These are phyloP conservation scores for Neltuma alba DNA, from an alignment of 306 rosid genomes.

Conservation along the genomic window DNA sequence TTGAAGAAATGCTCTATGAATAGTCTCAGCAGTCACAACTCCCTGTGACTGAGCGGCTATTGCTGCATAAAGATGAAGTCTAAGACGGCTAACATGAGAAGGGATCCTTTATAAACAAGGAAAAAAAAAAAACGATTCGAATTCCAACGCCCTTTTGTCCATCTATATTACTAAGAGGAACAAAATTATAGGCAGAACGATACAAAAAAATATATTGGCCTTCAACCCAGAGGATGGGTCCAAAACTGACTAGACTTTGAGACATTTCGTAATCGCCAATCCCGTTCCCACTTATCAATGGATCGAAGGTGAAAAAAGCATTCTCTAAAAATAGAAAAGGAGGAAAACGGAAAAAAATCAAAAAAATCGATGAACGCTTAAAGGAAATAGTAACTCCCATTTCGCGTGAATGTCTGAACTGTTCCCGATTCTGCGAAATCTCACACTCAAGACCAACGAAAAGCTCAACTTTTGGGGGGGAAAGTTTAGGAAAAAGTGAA, in stretches of 20 bases:
- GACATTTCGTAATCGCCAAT: background rate
- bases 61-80: slow-evolving; percentile 62
- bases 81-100: slow-evolving; percentile 53
- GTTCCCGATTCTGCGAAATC: slow-evolving; percentile 34
- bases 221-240: background rate
- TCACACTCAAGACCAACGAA: slow-evolving; percentile 36
- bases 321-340: slow-evolving; percentile 9
- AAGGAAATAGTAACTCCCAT: slow-evolving; percentile 29
- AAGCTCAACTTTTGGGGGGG: slow-evolving; percentile 1
- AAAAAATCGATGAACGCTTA: background rate
- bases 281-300: background rate
- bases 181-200: background rate
- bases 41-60: slow-evolving; percentile 57
- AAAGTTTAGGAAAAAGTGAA: slow-evolving; percentile 36
- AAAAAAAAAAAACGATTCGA: background rate
- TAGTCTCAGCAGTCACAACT: slow-evolving; percentile 65
- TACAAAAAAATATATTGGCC: background rate
- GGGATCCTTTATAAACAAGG: slow-evolving; percentile 37
- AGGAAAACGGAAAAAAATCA: background rate
- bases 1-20: slow-evolving; percentile 58
- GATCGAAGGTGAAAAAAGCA: slow-evolving; percentile 7
- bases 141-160: background rate
- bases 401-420: slow-evolving; percentile 31
- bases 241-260: background rate
- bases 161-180: background rate